Evolutionary conservation across 192 early-diverging fungal genomes (phyloP).

Genomic region (Coemansia interrupta): DNA sequence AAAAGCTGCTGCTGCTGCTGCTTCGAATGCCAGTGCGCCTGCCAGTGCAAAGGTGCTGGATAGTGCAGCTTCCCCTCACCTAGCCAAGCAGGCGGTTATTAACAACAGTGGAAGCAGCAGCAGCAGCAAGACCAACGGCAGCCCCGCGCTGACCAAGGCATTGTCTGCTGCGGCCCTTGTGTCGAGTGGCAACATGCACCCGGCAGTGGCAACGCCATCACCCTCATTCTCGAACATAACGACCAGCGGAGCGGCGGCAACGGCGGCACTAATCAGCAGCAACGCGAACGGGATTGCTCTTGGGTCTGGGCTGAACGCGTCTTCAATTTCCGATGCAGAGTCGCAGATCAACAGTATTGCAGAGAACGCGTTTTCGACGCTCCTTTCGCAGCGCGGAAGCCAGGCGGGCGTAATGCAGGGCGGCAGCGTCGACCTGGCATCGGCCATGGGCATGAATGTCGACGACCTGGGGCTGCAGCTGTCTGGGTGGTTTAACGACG

Average conservation of each 20-base stretch:
- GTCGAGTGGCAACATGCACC: neutral
- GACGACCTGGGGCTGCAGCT: slow-evolving; percentile 19
- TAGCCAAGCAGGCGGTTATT: neutral
- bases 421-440: slow-evolving; percentile 1
- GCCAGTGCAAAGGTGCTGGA: neutral
- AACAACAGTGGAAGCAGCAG: slow-evolving; percentile 16
- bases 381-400: slow-evolving; percentile 28
- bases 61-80: neutral
- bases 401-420: neutral
- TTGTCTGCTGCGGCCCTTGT: neutral
- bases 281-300: neutral
- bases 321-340: slow-evolving; percentile 4
- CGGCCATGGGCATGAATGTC: slow-evolving; percentile 5
- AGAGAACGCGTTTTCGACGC: slow-evolving; percentile 25
- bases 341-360: slow-evolving; percentile 8
- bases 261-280: neutral
- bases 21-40: neutral
- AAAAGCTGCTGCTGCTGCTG: slow-evolving; percentile 5
- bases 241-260: neutral
- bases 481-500: slow-evolving; percentile 22
- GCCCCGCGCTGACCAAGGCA: slow-evolving; percentile 26
- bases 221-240: slow-evolving; percentile 7
- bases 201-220: neutral
- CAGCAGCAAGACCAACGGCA: slow-evolving; percentile 19
- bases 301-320: neutral